Evolutionary conservation across 805 yeast species (phyloP).

Genomic region (Schizosaccharomyces pombe): DNA sequence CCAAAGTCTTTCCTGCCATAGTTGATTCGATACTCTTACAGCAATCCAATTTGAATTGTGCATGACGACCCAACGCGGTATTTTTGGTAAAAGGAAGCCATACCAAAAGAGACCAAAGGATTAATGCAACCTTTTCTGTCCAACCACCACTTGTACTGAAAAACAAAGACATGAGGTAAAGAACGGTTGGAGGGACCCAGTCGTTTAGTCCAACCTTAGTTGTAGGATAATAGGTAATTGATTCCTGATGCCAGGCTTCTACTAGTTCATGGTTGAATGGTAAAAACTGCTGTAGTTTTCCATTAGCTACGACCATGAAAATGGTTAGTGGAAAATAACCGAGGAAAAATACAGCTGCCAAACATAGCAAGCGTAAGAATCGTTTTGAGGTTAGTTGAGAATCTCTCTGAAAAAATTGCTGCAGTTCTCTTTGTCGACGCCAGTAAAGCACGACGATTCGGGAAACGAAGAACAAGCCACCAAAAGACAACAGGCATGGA

Average conservation of each 20-base stretch:
- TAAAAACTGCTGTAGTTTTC: not conserved
- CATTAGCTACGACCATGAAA: not conserved
- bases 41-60: not conserved
- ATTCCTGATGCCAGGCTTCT: not conserved
- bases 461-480: not conserved
- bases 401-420: not conserved
- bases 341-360: not conserved
- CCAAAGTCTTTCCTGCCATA: not conserved
- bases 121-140: not conserved
- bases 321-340: not conserved
- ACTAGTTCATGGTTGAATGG: not conserved
- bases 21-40: not conserved
- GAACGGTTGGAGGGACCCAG: slow-evolving; percentile 1
- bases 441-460: not conserved
- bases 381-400: not conserved
- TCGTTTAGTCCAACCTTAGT: not conserved
- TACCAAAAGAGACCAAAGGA: not conserved
- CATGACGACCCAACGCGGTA: slow-evolving; percentile 1
- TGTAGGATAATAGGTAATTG: not conserved
- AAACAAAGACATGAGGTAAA: not conserved
- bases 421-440: not conserved
- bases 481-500: not conserved
- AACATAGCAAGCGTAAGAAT: not conserved
- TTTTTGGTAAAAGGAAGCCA: not conserved
- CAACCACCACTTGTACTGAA: not conserved